These are phyloP conservation scores for Fraxinus anomala DNA, from an alignment of 257 asterid species.

Conservation along the genomic window DNA sequence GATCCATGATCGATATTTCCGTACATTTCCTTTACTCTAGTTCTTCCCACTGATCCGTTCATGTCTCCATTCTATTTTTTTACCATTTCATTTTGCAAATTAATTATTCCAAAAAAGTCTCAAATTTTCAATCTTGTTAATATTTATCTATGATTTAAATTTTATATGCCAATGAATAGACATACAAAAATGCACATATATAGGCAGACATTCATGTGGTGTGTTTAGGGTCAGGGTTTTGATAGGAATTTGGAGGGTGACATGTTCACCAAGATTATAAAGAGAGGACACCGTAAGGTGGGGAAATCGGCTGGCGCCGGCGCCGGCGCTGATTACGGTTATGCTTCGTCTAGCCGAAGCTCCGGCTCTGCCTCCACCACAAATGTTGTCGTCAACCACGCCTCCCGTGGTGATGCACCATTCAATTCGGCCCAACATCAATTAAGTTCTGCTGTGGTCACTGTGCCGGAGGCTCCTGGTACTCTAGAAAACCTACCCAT, in stretches of 20 bases:
- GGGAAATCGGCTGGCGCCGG: constrained; percentile 26
- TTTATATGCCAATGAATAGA: neutral
- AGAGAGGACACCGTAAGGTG: constrained; percentile 35
- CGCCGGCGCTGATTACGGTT: constrained; percentile 7
- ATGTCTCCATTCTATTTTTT: neutral
- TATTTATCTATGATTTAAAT: neutral
- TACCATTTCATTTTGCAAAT: neutral
- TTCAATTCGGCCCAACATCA: constrained; percentile 3
- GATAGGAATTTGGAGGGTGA: neutral
- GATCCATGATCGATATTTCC: neutral
- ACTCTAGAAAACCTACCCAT: constrained; percentile 28
- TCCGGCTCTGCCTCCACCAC: constrained; percentile 18
- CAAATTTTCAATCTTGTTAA: neutral
- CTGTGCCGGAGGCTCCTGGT: constrained; percentile 5
- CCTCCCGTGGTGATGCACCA: constrained; percentile 22
- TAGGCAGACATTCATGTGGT: neutral
- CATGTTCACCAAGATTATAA: constrained; percentile 36
- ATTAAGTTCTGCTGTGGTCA: neutral
- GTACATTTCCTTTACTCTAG: neutral
- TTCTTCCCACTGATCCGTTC: neutral
- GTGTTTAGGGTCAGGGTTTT: constrained; percentile 16
- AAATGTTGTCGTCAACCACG: constrained; percentile 25
- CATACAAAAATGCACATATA: neutral
- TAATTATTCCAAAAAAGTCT: neutral
- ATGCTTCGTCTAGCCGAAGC: neutral